These are phyloP conservation scores for Fusarium sp. DNA, from an alignment of 2,329 filamentous ascomycete species.

Conservation along the genomic window DNA sequence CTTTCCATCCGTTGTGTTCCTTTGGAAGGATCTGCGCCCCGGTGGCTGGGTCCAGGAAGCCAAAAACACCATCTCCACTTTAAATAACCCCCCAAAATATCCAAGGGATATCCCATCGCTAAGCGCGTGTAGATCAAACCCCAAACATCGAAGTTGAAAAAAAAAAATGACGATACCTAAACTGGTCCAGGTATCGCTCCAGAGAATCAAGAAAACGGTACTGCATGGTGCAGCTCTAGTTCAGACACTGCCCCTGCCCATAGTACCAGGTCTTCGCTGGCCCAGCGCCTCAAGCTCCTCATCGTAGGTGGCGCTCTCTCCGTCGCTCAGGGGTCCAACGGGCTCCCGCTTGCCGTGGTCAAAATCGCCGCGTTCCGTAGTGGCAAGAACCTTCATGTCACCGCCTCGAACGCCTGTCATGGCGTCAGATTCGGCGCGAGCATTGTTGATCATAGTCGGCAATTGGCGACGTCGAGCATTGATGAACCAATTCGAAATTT, in stretches of 20 bases:
- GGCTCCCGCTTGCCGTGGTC: slow-evolving; percentile 51
- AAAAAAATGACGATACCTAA: slow-evolving; percentile 32
- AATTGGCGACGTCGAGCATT: slow-evolving; percentile 76
- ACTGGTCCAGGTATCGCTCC: slow-evolving; percentile 28
- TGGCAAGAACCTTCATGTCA: slow-evolving; percentile 53
- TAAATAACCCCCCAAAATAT: slow-evolving; percentile 10
- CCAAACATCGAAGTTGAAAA: slow-evolving; percentile 19
- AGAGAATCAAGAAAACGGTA: slow-evolving; percentile 5
- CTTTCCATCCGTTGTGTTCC: slow-evolving; percentile 10
- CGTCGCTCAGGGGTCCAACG: slow-evolving; percentile 58
- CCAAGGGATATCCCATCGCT: slow-evolving; percentile 35
- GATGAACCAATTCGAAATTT: slow-evolving; percentile 86
- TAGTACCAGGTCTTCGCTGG: slow-evolving; percentile 49
- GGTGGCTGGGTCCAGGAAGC: slow-evolving; percentile 11
- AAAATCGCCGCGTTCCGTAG: slow-evolving; percentile 55
- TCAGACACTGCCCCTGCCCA: slow-evolving; percentile 61
- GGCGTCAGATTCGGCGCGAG: slow-evolving; percentile 62
- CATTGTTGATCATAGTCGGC: slow-evolving; percentile 68
- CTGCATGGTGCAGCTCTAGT: slow-evolving; percentile 7
- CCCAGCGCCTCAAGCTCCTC: slow-evolving; percentile 54
- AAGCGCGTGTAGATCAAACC: slow-evolving; percentile 32
- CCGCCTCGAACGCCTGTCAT: slow-evolving; percentile 52
- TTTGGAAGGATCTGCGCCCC: slow-evolving; percentile 14
- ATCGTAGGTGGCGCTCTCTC: slow-evolving; percentile 58
- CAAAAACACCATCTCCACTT: slow-evolving; percentile 19